Evolutionary conservation across 768 basidiomycete genomes (phyloP), one percentile per base, ranked within the genome.

Genomic region (Mycena capillaripes): DNA sequence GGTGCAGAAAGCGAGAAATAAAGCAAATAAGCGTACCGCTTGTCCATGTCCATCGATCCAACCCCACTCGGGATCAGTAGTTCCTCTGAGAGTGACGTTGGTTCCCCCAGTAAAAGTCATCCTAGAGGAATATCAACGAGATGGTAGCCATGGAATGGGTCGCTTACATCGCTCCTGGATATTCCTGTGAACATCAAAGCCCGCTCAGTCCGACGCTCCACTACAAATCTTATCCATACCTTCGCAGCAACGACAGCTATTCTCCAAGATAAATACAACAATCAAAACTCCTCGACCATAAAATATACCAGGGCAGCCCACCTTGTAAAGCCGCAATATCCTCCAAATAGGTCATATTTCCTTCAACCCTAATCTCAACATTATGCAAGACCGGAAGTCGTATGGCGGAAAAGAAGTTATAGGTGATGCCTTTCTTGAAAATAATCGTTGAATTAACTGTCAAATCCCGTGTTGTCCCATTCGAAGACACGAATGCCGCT

Each of bases 331-430:
- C 61, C 21, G 57, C 27, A 46, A 72, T 82, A 73, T 67, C 59
- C 66, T 57, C 52, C 63, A 63, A 53, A 46, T 57, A 66, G 67
- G 58, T 52, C 61, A 68, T 46, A 70, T 84, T 85, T 10, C 83
- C 84, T 36, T 82, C 79, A 32, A 85, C 76, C 38, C 72, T 75
- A 3, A 85, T 79, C 56, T 84, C 83, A 21, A 84, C 84, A 66
- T 84, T 83, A 14, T 76, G 79, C 63, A 85, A 67, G 19, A 64
- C 68, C 4, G 82, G 80, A 60, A 85, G 85, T 44, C 72, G 79
- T 77, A 84, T 78, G 6, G 85, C 81, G 27, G 84, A 80, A 75
- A 80, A 85, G 17, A 86, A 79, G 71, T 84, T 86, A 72, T 86
- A 86, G 11, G 80, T 85, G 25, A 76, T 77, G 48, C 82, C 81